Evolutionary conservation across 768 basidiomycete species (phyloP).

Genomic region (Gymnopilus junonius): DNA sequence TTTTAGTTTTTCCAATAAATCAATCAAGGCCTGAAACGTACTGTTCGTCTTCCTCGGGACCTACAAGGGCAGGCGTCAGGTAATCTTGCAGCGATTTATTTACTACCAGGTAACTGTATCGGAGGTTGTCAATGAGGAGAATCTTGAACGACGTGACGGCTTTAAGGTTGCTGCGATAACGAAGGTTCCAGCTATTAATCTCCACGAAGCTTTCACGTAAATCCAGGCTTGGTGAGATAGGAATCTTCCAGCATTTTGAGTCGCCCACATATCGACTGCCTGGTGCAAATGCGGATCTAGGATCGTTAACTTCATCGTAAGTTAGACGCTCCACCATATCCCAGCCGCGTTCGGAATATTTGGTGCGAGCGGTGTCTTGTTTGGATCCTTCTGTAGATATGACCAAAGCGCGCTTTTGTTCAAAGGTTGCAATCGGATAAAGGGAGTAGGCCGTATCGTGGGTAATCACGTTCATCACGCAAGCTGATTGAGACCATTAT

Average conservation of each 20-base stretch:
- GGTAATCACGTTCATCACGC: constrained; percentile 41
- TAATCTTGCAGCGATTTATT: background rate
- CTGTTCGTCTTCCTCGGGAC: background rate
- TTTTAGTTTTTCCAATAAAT: too few relatives aligned
- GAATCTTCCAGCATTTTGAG: constrained; percentile 31
- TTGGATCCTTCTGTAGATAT: background rate
- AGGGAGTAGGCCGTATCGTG: constrained; percentile 43
- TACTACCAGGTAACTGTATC: constrained; percentile 10
- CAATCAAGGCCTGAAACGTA: background rate
- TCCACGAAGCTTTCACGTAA: constrained; percentile 2
- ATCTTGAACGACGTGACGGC: constrained; percentile 2
- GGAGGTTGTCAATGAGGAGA: background rate
- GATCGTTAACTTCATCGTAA: constrained; percentile 10
- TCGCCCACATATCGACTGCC: constrained; percentile 37
- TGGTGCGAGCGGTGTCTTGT: constrained; percentile 22
- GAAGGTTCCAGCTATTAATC: constrained; percentile 8
- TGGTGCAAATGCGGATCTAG: constrained; percentile 21
- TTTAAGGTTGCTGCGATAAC: background rate
- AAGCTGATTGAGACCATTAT: background rate
- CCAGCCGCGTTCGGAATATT: constrained; percentile 45
- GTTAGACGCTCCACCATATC: constrained; percentile 8
- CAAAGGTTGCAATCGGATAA: constrained; percentile 46
- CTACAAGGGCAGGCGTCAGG: background rate
- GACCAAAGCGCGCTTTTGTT: constrained; percentile 14
- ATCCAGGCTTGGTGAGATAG: constrained; percentile 19